Base-by-base conservation (phyloP, 148 eudicot genomes). In the Hydrangea macrophylla region DNA sequence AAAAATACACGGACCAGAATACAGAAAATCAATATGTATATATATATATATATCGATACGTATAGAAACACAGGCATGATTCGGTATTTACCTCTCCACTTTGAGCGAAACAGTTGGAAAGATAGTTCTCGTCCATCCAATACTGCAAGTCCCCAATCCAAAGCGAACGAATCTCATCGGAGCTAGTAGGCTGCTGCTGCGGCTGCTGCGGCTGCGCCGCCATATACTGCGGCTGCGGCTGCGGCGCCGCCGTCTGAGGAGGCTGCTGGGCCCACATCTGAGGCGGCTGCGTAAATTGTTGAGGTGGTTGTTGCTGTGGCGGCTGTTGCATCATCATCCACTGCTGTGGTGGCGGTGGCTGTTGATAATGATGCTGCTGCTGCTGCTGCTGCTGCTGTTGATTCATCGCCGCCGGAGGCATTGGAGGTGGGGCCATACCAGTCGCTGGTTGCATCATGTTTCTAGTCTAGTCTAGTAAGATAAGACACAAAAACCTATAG, bases 111-210 rank as follows among this genome's bases (percentile, higher is more conserved):
- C 88, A 86, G 5, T 23, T 62, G 44, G 61, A 76, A 12, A 94
- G 74, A 77, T 85, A 91, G 69, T 72, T 79, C 87, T 94, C 99
- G 28, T 90, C 96, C 99, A 94, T 90, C 96, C 96, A 90, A 32
- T 75, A 83, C 90, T 90, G 97, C 86, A 94, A 76, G 71, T 88
- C 99, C 25, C 99, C 99, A 75, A 94, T 88, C 99, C 99, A 94
- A 13, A 94, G 82, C 39, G 97, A 84, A 30, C 86, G 76, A 63
- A 94, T 66, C 96, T 94, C 99, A 22, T 86, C 87, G 0, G 87
- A 31, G 8, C 64, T 75, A 0, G 70, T 54, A n/a, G 70, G 55
- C 32, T 37, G 76, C 48, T 42, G 55, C 24, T 72, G 81, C 69
- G 73, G 82, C 39, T 76, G 75, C 53, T 77, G 76, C 28, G 64